These are phyloP conservation scores for Allomyces javanicus DNA, from an alignment of 192 early-diverging fungal genomes.

Conservation along the genomic window DNA sequence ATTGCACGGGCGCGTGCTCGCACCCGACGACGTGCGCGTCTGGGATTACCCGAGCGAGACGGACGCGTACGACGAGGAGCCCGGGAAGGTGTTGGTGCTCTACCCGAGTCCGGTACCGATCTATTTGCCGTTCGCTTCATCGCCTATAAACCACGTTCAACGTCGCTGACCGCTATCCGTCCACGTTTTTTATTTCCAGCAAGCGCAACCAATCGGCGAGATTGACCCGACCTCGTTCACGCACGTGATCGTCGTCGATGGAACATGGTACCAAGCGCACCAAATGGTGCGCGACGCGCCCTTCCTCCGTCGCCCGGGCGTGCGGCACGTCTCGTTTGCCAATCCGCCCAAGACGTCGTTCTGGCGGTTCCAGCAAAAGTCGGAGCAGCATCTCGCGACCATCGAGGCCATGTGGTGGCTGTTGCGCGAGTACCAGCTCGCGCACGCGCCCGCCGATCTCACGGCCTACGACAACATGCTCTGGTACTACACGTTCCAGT, in stretches of 20 bases:
- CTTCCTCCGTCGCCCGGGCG: background rate
- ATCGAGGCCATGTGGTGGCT: conserved; percentile 5
- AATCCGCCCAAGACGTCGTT: background rate
- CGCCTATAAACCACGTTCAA: too few species aligned
- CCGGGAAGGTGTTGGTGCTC: background rate
- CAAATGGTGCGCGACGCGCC: conserved; percentile 3
- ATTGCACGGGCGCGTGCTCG: background rate
- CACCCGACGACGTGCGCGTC: background rate
- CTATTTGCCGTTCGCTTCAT: too few species aligned
- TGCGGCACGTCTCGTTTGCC: conserved; percentile 2
- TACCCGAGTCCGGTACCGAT: background rate
- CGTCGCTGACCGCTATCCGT: background rate
- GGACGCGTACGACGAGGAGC: background rate
- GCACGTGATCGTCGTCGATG: conserved; percentile 3
- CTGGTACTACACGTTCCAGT: conserved; percentile 1
- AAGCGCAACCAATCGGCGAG: conserved; percentile 1
- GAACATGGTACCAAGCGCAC: conserved; percentile 5
- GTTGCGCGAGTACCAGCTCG: conserved; percentile 1
- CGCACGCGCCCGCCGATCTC: background rate
- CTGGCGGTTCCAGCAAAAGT: conserved; percentile 4
- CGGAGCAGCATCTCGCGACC: conserved; percentile 2
- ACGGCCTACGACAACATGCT: background rate
- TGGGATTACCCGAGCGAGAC: background rate
- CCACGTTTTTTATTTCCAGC: background rate
- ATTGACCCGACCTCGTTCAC: conserved; percentile 2